Base-by-base conservation (phyloP, 495 filamentous ascomycete genomes). In the Platismatia glauca region DNA sequence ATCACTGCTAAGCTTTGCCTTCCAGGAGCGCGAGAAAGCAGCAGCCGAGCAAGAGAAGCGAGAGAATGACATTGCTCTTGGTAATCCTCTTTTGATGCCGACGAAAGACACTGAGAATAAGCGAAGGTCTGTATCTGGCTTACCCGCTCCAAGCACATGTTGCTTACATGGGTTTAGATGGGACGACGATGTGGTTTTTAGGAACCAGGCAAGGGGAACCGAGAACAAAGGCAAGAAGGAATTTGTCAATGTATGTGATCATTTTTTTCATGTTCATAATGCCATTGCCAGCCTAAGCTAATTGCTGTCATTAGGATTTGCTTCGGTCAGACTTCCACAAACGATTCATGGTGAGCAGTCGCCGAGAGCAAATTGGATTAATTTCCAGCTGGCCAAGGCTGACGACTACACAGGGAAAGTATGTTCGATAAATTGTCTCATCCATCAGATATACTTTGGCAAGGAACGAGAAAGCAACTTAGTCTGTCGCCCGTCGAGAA, bases 181-280 rank as follows among this genome's bases (percentile, higher is more conserved):
- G 94, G 94, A 98, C 67, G 94, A 98, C 64, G 94, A 98, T 77
- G 94, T 98, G n/a, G 91, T 98, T 22, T 98, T 98, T 77, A 96
- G 95, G 78, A 98, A 98, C 74, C 94, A 97, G 74, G 94, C 92
- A 38, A 83, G 95, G 53, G 94, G 94, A 5, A 96, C 91, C 13
- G 94, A 96, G 69, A 91, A 95, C 60, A 90, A 88, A 76, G 79
- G 81, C 55, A 91, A 92, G 77, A 95, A 91, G 76, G 91, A 96
- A 76, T 98, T 97, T 79, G 90, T 98, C 71, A 98, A 98, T 70
- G 87, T 90, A 75, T 72, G 84, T 75, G 41, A 43, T 38, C 27
- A 48, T n/a, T n/a, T n/a, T n/a, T n/a, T n/a, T n/a, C n/a, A n/a
- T 22, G 18, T 31, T 20, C n/a, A 8, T 11, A 39, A 5, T 33